Base-by-base conservation (phyloP, 345 rosid species). In the Nasturtium officinale region DNA sequence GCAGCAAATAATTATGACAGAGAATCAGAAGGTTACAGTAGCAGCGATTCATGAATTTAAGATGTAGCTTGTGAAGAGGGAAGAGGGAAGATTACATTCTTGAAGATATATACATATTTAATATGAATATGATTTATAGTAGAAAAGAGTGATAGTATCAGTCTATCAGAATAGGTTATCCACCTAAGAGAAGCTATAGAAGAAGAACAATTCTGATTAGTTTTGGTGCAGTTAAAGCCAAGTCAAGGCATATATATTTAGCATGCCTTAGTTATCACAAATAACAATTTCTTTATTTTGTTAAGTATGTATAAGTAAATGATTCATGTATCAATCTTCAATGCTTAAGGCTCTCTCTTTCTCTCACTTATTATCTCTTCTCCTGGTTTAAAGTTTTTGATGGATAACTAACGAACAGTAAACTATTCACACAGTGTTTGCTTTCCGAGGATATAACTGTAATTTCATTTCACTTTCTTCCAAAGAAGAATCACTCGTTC, bases 11-110 rank as follows among this genome's bases (percentile, higher is more conserved):
- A 73, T 73, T 78, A 25, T 61, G 61, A 60, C 64, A 33, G 76
- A 13, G 96, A 87, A 46, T 82, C 85, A 0, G 98, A 95, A 63
- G 94, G 82, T 61, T 95, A 87, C 77, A 95, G 97, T 52, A 92
- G 91, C 80, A 91, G 97, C 42, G 92, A 89, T 65, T 71, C 68
- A 13, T 71, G 69, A 77, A 16, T 5, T 5, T 58, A 23, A 56
- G 65, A 66, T 18, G 5, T 28, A 48, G 72, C 67, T 16, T 23
- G 56, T 61, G 70, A 26, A 76, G 43, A 54, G 20, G 43, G 70
- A 26, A 76, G 43, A 54, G 20, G 43, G 60, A 61, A 46, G 60
- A 23, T 70, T 64, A 77, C 76, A 70, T 69, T 70, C 61, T 70
- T 77, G 67, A 71, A 18, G 40, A 47, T 51, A 67, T 38, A 67